Percentiles rank a stretch among this genome's conserved stretches.
Evolutionary conservation across 768 basidiomycete genomes (phyloP).

Genomic region (Nidularia sp.): DNA sequence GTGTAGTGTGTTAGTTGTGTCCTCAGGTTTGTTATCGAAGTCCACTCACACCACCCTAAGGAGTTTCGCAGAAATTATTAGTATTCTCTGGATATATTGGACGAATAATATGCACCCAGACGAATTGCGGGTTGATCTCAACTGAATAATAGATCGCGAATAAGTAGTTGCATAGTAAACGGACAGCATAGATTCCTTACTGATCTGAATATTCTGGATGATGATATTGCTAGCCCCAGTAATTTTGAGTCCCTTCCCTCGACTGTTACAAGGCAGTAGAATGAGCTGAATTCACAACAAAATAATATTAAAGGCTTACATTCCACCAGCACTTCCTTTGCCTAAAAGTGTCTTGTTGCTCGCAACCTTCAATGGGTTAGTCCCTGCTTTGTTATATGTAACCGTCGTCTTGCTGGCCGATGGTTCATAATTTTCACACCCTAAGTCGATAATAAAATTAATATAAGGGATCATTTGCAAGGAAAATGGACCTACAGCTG

Average conservation of each 20-base stretch:
- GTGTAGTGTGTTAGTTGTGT: no score
- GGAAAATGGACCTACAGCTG: conserved; percentile 2
- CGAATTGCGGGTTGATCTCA: conserved; percentile 15
- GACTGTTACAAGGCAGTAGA: neutral
- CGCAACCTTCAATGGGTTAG: conserved; percentile 12
- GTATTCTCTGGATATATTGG: no score
- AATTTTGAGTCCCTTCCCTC: conserved; percentile 13
- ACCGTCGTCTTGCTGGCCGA: conserved; percentile 10
- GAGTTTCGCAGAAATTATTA: no score
- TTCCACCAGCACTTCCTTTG: conserved; percentile 14
- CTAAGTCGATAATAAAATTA: neutral
- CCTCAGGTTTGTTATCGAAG: no score
- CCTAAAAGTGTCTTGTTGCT: conserved; percentile 20
- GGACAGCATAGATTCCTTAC: neutral
- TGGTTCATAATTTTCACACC: conserved; percentile 15
- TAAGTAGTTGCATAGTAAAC: neutral
- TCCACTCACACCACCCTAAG: no score
- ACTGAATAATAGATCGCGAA: conserved; percentile 1
- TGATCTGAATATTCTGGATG: conserved; percentile 16
- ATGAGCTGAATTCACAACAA: neutral
- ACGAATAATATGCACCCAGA: conserved; percentile 8
- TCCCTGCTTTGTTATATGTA: conserved; percentile 13
- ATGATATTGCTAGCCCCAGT: conserved; percentile 17
- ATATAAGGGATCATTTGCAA: neutral
- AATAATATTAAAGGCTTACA: conserved; percentile 6